These are phyloP conservation scores for Pseudopyricularia javanii DNA, from an alignment of 2,329 filamentous ascomycete genomes.

Conservation along the genomic window DNA sequence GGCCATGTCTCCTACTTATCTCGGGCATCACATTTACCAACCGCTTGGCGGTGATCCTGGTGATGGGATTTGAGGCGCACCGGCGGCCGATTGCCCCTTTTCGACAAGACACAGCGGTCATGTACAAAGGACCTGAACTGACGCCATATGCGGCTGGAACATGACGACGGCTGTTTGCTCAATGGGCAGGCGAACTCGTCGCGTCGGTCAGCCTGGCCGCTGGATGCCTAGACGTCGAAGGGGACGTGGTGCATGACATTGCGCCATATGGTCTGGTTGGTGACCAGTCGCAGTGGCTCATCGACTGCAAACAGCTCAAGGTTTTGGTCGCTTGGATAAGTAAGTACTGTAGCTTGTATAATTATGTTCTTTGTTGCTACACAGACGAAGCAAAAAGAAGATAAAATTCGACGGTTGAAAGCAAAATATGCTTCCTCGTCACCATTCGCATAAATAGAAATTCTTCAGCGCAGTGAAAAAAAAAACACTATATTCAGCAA, in stretches of 20 bases:
- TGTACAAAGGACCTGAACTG: background rate
- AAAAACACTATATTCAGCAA: too few relatives aligned
- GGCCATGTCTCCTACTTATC: background rate
- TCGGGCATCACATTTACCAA: background rate
- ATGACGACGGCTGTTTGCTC: background rate
- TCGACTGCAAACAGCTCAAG: too few relatives aligned
- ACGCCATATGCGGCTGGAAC: background rate
- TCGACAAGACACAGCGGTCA: background rate
- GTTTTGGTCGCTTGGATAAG: too few relatives aligned
- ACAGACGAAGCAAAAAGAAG: too few relatives aligned
- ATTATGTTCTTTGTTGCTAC: too few relatives aligned
- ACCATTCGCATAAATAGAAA: too few relatives aligned
- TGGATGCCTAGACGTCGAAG: background rate
- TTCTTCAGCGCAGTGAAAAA: too few relatives aligned
- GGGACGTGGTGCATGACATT: background rate
- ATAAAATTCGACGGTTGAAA: too few relatives aligned
- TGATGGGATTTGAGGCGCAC: background rate
- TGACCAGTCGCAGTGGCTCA: too few relatives aligned
- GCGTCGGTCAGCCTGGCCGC: background rate
- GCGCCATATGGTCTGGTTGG: background rate
- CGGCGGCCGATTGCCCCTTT: background rate
- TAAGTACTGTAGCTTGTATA: too few relatives aligned
- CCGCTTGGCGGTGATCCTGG: background rate
- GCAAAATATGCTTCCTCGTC: too few relatives aligned
- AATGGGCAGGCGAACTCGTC: background rate